Percentiles rank a stretch among this genome's conserved stretches.
These are phyloP conservation scores for Physcomitrellopsis africana DNA, from an alignment of 225 moss, liverwort and hornwort species.

Conservation along the genomic window DNA sequence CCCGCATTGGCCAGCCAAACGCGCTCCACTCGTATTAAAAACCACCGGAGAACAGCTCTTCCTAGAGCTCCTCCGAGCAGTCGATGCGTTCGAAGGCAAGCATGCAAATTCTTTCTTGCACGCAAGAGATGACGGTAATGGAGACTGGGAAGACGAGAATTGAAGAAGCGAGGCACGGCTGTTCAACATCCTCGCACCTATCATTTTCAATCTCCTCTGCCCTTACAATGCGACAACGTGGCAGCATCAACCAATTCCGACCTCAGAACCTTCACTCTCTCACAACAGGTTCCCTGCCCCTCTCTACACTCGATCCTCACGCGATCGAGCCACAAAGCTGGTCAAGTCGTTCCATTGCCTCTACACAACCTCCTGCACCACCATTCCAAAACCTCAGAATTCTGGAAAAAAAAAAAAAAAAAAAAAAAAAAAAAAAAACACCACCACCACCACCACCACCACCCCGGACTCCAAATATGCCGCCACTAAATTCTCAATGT, in stretches of 20 bases:
- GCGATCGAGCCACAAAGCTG: conserved; percentile 16
- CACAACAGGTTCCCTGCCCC: conserved; percentile 11
- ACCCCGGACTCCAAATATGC: background rate
- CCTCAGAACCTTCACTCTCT: background rate
- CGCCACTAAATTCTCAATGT: background rate
- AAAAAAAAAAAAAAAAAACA: too few species aligned
- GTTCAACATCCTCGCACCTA: conserved; percentile 47
- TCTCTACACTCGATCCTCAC: conserved; percentile 29
- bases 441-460: too few species aligned
- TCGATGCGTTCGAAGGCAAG: background rate
- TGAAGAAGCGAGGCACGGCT: conserved; percentile 44
- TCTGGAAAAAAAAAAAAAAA: background rate
- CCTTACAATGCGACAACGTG: conserved; percentile 3
- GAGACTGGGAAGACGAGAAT: conserved; percentile 37
- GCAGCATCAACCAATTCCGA: conserved; percentile 36
- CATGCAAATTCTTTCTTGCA: conserved; percentile 22
- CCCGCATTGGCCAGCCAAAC: conserved; percentile 45
- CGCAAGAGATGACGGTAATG: conserved; percentile 20
- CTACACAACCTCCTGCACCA: conserved; percentile 25
- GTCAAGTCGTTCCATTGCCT: conserved; percentile 27
- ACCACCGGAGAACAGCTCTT: conserved; percentile 6
- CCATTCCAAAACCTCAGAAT: conserved; percentile 11
- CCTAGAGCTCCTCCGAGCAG: background rate
- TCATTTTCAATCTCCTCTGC: conserved; percentile 41
- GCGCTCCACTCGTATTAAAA: conserved; percentile 23